Base-by-base conservation (phyloP, 306 rosid genomes). In the Cucumis hystrix region DNA sequence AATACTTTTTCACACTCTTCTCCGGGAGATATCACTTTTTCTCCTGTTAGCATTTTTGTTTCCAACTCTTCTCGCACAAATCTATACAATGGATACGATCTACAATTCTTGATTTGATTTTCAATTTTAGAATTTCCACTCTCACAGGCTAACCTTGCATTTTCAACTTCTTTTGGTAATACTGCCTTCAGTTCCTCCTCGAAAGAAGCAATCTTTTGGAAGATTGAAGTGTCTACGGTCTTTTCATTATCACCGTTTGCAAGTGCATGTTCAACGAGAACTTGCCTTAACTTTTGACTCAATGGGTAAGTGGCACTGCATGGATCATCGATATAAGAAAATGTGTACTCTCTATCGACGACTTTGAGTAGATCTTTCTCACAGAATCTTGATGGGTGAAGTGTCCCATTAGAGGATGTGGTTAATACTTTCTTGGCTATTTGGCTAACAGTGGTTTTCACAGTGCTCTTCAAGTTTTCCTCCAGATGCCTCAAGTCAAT, bases 401-500 rank as follows among this genome's bases (percentile, higher is more conserved):
- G 97, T 45, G 92, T 87, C 8, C 96, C 98, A 49, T 85, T 88
- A 12, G 76, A 80, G 4, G 90, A 93, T 0, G 92, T 91, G 20
- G 93, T 91, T 1, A 93, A 86, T 16, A 83, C 84, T 55, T 90
- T 93, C 91, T 90, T 93, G 0, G 92, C 98, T 28, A 90, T 87
- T 69, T 88, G 93, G 70, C 93, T 86, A 30, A 93, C 93, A 0
- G 82, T 81, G 65, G 79, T 91, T 81, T 90, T 91, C 2, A 93
- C 96, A 0, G 86, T 66, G 86, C 65, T 86, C 83, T 81, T 89
- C 91, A 93, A 56, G 83, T 91, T 93, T 86, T 91, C 97, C 83
- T 93, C 98, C 86, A 93, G 78, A 74, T 93, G 96, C 87, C 98
- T 91, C 79, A 93, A 85, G 59, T 93, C 98, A 39, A 93, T 85